Evolutionary conservation across 306 rosid genomes (phyloP).

Genomic region (Malus domestica): ASM211411v1 NC_041803.1:44966501-44967000

Average conservation of each 20-base stretch:
- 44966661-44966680: slow-evolving; percentile 14
- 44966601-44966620: slow-evolving; percentile 57
- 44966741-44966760: slow-evolving; percentile 76
- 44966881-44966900: slow-evolving; percentile 73
- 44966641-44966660: slow-evolving; percentile 21
- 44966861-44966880: slow-evolving; percentile 86
- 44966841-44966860: slow-evolving; percentile 73
- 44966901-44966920: slow-evolving; percentile 73
- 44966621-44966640: slow-evolving; percentile 36
- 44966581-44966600: slow-evolving; percentile 46
- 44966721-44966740: slow-evolving; percentile 83
- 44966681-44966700: slow-evolving; percentile 48
- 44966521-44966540: slow-evolving; percentile 62
- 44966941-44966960: slow-evolving; percentile 62
- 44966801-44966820: slow-evolving; percentile 8
- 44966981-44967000: slow-evolving; percentile 42
- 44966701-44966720: slow-evolving; percentile 65
- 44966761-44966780: slow-evolving; percentile 60
- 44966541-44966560: slow-evolving; percentile 62
- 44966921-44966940: slow-evolving; percentile 70
- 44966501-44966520: slow-evolving; percentile 57
- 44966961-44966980: slow-evolving; percentile 41
- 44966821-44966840: slow-evolving; percentile 13
- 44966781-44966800: slow-evolving; percentile 25
- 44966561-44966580: slow-evolving; percentile 53